These are phyloP conservation scores for Trypanosoma platydactyli DNA, from an alignment of 208 protist genomes.

Conservation along the genomic window DNA sequence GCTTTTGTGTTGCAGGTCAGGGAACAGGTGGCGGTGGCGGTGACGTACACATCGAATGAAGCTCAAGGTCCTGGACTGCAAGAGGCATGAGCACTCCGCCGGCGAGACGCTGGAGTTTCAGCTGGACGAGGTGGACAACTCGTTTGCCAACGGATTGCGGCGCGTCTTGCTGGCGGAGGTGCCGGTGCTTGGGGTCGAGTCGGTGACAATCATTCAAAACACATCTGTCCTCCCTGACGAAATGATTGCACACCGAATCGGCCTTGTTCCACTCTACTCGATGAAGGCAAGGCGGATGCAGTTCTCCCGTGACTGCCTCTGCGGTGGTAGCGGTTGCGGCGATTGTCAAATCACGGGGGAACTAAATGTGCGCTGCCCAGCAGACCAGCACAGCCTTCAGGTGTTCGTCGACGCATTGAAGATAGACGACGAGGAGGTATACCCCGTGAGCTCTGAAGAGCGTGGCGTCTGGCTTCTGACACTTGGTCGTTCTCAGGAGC, in stretches of 20 bases:
- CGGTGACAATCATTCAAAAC: slow-evolving; percentile 95
- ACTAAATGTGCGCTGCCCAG: slow-evolving; percentile 78
- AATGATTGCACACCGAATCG: slow-evolving; percentile 98
- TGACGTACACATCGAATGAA: slow-evolving; percentile 41
- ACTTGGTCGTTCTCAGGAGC: slow-evolving; percentile 80
- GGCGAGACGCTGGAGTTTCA: slow-evolving; percentile 91
- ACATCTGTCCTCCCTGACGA: slow-evolving; percentile 98
- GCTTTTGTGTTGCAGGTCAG: background rate
- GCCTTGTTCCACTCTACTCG: slow-evolving; percentile 96
- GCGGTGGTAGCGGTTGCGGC: slow-evolving; percentile 71
- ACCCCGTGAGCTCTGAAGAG: slow-evolving; percentile 81
- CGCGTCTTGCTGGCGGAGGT: slow-evolving; percentile 99
- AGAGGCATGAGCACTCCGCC: slow-evolving; percentile 70
- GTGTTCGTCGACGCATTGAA: slow-evolving; percentile 82
- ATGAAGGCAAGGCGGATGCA: slow-evolving; percentile 84
- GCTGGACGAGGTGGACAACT: slow-evolving; percentile 86
- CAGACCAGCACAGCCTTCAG: slow-evolving; percentile 70
- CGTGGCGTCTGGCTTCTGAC: slow-evolving; percentile 87
- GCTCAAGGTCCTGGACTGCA: slow-evolving; percentile 79
- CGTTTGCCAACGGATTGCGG: slow-evolving; percentile 96
- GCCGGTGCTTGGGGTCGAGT: slow-evolving; percentile 97
- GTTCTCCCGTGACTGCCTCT: slow-evolving; percentile 84
- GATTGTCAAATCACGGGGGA: slow-evolving; percentile 88
- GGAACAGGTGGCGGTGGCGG: background rate
- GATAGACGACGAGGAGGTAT: slow-evolving; percentile 78